phyloP scores from a whole-genome alignment of 768 basidiomycete species.

The Strobilomyces dryophilus region DNA sequence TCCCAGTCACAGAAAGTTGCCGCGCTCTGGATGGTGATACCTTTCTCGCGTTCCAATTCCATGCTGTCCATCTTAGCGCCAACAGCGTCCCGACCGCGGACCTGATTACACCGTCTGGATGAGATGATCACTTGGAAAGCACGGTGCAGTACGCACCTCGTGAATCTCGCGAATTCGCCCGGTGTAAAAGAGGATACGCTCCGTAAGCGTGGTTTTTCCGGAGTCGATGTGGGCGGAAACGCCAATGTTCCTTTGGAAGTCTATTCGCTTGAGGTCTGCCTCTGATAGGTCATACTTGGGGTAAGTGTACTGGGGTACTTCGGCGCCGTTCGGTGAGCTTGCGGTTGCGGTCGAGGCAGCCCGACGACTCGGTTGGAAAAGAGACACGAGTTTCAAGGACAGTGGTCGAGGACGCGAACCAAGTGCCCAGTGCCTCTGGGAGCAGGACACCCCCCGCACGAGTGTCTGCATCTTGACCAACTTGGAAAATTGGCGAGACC shows the following conservation, averaged over 20 bases:
- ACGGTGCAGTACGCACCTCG: slow-evolving; percentile 57
- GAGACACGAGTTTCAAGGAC: neutral
- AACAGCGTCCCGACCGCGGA: slow-evolving; percentile 89
- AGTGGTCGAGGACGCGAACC: slow-evolving; percentile 11
- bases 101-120: slow-evolving; percentile 38
- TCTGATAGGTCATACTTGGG: slow-evolving; percentile 51
- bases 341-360: slow-evolving; percentile 44
- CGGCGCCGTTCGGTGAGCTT: neutral
- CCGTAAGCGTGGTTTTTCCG: slow-evolving; percentile 97
- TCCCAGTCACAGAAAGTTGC: slow-evolving; percentile 99
- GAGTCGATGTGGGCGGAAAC: slow-evolving; percentile 95
- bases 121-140: neutral
- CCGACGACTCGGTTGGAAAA: slow-evolving; percentile 24
- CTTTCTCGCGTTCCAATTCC: slow-evolving; percentile 98
- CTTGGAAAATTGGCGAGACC: slow-evolving; percentile 4
- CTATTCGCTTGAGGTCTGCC: slow-evolving; percentile 61
- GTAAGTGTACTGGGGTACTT: slow-evolving; percentile 22
- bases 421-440: slow-evolving; percentile 24
- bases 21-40: slow-evolving; percentile 98
- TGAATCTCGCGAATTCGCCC: slow-evolving; percentile 95
- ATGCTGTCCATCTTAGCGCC: slow-evolving; percentile 99
- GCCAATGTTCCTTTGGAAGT: slow-evolving; percentile 89
- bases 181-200: slow-evolving; percentile 94
- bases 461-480: slow-evolving; percentile 23
- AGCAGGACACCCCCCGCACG: slow-evolving; percentile 21